Percentiles rank a stretch among this genome's conserved stretches.
These are phyloP conservation scores for Entophlyctis luteolus DNA, from an alignment of 192 early-diverging fungal genomes.

Conservation along the genomic window DNA sequence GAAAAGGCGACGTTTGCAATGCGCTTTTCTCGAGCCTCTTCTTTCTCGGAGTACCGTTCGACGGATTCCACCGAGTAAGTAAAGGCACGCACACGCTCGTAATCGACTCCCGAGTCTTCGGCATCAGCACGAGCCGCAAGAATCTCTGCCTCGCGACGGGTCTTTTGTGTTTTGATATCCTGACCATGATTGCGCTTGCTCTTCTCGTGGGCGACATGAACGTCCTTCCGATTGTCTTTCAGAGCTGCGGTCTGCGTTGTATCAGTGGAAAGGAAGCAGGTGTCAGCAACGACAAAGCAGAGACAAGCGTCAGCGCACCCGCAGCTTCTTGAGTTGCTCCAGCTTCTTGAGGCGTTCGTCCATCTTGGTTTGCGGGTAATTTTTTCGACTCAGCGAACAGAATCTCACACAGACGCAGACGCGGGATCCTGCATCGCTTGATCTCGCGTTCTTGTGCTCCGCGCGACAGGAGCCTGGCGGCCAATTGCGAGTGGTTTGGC, in stretches of 20 bases:
- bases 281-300: neutral
- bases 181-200: conserved; percentile 63
- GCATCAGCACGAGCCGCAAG: conserved; percentile 47
- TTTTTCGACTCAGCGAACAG: no score
- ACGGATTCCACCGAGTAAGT: conserved; percentile 83
- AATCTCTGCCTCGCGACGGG: conserved; percentile 68
- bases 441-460: no score
- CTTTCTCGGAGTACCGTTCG: conserved; percentile 78
- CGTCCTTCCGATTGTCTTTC: conserved; percentile 64
- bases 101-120: conserved; percentile 71
- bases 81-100: conserved; percentile 77
- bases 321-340: conserved; percentile 42
- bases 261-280: neutral
- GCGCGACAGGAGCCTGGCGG: no score
- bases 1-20: conserved; percentile 82
- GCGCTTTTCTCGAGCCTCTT: conserved; percentile 60
- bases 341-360: conserved; percentile 45
- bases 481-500: no score
- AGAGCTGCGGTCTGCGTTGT: conserved; percentile 11
- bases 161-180: conserved; percentile 59
- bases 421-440: no score
- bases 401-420: no score
- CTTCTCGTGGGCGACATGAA: conserved; percentile 71
- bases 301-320: conserved; percentile 27
- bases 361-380: no score